phyloP scores from a whole-genome alignment of 192 early-diverging fungal species.

The Phycomyces blakesleeanus region DNA sequence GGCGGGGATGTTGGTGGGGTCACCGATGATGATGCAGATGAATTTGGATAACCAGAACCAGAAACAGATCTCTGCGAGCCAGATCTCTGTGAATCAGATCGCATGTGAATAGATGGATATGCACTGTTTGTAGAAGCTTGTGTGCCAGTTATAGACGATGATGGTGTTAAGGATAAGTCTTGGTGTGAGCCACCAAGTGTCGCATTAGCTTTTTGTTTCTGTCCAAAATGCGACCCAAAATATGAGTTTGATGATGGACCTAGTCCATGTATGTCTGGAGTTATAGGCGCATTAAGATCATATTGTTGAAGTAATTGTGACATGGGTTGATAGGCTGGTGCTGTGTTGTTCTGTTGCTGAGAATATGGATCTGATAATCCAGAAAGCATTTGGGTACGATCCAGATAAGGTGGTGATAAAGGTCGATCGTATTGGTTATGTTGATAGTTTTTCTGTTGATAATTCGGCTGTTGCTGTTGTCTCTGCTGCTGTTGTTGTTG shows the following conservation, averaged over 20 bases:
- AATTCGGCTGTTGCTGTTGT: not conserved
- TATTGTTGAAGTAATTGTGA: not conserved
- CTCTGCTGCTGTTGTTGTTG: constrained; percentile 38
- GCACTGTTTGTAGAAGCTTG: not conserved
- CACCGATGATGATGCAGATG: not conserved
- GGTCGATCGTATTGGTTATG: not conserved
- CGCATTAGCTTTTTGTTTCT: not conserved
- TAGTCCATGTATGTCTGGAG: not conserved
- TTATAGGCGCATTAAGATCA: not conserved
- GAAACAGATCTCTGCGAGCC: too few relatives aligned
- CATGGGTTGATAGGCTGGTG: constrained; percentile 1
- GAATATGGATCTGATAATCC: not conserved
- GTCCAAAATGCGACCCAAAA: not conserved
- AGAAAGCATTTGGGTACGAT: not conserved
- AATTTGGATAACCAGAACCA: not conserved
- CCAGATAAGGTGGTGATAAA: not conserved
- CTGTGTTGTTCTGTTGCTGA: not conserved
- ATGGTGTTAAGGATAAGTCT: not conserved
- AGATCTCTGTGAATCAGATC: too few relatives aligned
- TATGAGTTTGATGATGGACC: not conserved
- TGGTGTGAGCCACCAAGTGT: not conserved
- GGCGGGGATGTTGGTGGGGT: not conserved
- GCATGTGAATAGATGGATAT: too few relatives aligned
- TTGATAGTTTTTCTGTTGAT: too few relatives aligned
- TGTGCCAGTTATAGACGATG: not conserved